Evolutionary conservation across 2,329 filamentous ascomycete species (phyloP).

Genomic region (Paracamarosporium sp.): DNA sequence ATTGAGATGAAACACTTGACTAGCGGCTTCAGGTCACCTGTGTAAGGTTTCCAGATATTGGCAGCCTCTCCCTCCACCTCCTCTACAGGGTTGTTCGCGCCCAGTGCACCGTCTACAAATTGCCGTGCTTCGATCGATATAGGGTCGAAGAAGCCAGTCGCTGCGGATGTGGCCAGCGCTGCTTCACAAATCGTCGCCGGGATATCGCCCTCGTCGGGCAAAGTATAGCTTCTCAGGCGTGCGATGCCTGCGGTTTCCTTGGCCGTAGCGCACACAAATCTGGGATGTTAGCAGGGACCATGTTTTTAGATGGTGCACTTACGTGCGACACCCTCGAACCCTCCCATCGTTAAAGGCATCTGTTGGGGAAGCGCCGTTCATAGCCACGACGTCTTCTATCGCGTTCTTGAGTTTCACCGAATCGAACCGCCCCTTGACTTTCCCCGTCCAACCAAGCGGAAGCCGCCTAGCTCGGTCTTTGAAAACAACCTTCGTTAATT

Average conservation of each 20-base stretch:
- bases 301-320: too few relatives aligned
- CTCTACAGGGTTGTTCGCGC: slow-evolving; percentile 54
- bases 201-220: slow-evolving; percentile 15
- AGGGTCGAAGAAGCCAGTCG: slow-evolving; percentile 38
- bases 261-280: not conserved
- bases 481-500: slow-evolving; percentile 19
- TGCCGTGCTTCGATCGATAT: slow-evolving; percentile 44
- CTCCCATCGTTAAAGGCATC: slow-evolving; percentile 23
- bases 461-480: slow-evolving; percentile 14
- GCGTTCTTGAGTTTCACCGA: slow-evolving; percentile 15
- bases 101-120: slow-evolving; percentile 51
- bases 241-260: slow-evolving; percentile 49
- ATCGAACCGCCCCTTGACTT: slow-evolving; percentile 19
- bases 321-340: too few relatives aligned
- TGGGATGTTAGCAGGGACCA: not conserved
- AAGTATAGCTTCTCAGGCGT: slow-evolving; percentile 40
- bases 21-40: slow-evolving; percentile 9
- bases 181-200: slow-evolving; percentile 32
- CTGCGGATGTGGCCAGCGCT: slow-evolving; percentile 37
- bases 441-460: slow-evolving; percentile 3
- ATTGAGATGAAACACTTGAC: slow-evolving; percentile 25
- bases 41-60: slow-evolving; percentile 18
- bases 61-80: slow-evolving; percentile 46
- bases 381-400: slow-evolving; percentile 14
- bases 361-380: slow-evolving; percentile 1